phyloP scores from a whole-genome alignment of 2,329 filamentous ascomycete species.

The Madurella mycetomatis region DNA sequence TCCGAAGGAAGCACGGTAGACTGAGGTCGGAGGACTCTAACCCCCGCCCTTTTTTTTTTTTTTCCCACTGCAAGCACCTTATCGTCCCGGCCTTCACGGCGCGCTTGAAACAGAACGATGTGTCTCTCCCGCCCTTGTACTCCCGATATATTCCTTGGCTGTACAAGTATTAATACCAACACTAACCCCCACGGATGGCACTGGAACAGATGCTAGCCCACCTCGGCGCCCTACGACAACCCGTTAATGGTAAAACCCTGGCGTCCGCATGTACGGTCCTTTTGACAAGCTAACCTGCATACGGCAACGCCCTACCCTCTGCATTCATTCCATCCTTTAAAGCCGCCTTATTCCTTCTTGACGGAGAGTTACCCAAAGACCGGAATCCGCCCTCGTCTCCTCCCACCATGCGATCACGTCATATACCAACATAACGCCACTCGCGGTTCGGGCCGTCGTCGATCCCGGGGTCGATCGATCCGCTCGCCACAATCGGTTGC shows the following conservation, averaged over 20 bases:
- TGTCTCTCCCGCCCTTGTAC: background rate
- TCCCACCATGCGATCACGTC: background rate
- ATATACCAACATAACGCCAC: constrained; percentile 14
- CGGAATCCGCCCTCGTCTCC: background rate
- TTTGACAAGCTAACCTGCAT: background rate
- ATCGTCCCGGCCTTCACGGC: background rate
- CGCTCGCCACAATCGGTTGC: background rate
- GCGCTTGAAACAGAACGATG: background rate
- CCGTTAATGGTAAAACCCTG: background rate
- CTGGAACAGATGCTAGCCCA: background rate
- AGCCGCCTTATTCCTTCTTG: no score
- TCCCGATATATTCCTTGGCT: background rate
- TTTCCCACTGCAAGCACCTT: background rate
- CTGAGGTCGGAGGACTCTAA: no score
- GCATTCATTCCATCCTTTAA: no score
- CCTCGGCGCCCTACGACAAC: background rate
- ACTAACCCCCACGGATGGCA: background rate
- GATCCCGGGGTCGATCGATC: constrained; percentile 16
- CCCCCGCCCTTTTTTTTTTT: background rate
- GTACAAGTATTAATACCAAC: background rate
- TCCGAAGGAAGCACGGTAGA: no score
- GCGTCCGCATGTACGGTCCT: background rate
- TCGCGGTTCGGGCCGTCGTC: constrained; percentile 18
- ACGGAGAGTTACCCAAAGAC: background rate
- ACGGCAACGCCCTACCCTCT: no score